Evolutionary conservation across 495 filamentous ascomycete species (phyloP).

Genomic region (Hypoxylon fuscum): DNA sequence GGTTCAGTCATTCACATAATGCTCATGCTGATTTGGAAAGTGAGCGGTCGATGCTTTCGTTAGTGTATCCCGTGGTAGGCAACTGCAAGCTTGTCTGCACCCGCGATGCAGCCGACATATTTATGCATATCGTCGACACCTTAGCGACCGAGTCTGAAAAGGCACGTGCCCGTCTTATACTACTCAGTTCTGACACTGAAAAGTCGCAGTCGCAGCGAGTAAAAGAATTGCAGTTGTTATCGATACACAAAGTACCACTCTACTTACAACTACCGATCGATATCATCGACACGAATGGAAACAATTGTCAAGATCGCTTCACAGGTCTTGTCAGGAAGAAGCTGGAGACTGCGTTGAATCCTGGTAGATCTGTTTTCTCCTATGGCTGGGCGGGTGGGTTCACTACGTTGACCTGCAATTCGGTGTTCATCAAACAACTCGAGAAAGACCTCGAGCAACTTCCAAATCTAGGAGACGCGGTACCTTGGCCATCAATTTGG

Average conservation of each 20-base stretch:
- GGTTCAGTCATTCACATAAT: slow-evolving; percentile 49
- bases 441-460: slow-evolving; percentile 42
- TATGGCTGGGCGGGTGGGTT: slow-evolving; percentile 43
- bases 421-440: slow-evolving; percentile 40
- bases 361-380: slow-evolving; percentile 44
- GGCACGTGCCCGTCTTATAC: slow-evolving; percentile 45
- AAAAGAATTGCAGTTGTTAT: slow-evolving; percentile 36
- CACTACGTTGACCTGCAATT: slow-evolving; percentile 46
- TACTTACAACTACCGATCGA: slow-evolving; percentile 42
- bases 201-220: slow-evolving; percentile 35
- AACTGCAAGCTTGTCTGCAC: slow-evolving; percentile 49
- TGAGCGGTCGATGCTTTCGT: slow-evolving; percentile 43
- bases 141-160: slow-evolving; percentile 50
- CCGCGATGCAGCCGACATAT: slow-evolving; percentile 46
- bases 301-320: slow-evolving; percentile 15
- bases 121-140: slow-evolving; percentile 49
- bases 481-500: slow-evolving; percentile 44
- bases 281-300: slow-evolving; percentile 35
- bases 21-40: slow-evolving; percentile 45
- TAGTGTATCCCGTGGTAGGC: slow-evolving; percentile 45
- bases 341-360: slow-evolving; percentile 29
- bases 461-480: slow-evolving; percentile 14
- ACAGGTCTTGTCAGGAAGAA: slow-evolving; percentile 22
- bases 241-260: slow-evolving; percentile 40
- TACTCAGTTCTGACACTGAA: slow-evolving; percentile 27